Percentiles rank a stretch among this genome's conserved stretches.
These are phyloP conservation scores for Penicillium coprophilum DNA, from an alignment of 495 filamentous ascomycete species.

Conservation along the genomic window DNA sequence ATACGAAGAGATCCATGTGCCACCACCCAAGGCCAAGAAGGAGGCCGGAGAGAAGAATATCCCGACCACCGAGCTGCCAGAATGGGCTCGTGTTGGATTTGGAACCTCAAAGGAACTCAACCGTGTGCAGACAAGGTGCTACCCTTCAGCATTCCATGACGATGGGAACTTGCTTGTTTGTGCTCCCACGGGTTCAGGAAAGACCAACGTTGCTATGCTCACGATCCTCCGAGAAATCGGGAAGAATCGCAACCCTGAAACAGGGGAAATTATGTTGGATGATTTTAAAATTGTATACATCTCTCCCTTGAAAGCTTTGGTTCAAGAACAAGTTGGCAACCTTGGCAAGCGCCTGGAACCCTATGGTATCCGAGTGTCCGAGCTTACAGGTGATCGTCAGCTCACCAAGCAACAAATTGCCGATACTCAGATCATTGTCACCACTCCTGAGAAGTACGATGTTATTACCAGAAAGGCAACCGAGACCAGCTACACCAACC, in stretches of 20 bases:
- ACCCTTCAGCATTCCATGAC: constrained; percentile 83
- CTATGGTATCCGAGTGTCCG: constrained; percentile 88
- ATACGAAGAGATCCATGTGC: constrained; percentile 97
- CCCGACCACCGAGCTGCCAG: constrained; percentile 81
- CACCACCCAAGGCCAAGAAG: constrained; percentile 77
- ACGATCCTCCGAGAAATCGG: constrained; percentile 95
- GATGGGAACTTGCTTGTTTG: constrained; percentile 98
- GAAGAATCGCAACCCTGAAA: constrained; percentile 83
- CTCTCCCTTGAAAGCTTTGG: constrained; percentile 93
- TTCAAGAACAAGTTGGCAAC: constrained; percentile 96
- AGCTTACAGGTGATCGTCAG: constrained; percentile 95
- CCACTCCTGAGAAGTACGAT: constrained; percentile 98
- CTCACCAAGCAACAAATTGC: constrained; percentile 98
- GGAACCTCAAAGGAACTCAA: constrained; percentile 80
- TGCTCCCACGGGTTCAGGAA: constrained; percentile 94
- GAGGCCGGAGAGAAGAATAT: constrained; percentile 79
- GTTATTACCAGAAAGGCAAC: constrained; percentile 98
- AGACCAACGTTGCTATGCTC: constrained; percentile 99
- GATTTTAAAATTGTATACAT: constrained; percentile 99
- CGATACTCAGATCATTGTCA: constrained; percentile 98
- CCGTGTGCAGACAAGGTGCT: constrained; percentile 92
- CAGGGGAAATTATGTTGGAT: constrained; percentile 88
- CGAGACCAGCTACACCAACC: constrained; percentile 93
- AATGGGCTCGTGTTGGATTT: constrained; percentile 88
- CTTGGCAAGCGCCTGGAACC: constrained; percentile 88